Conservation (phyloP, 768 basidiomycete species). For the Suillus hirtellus region DNA sequence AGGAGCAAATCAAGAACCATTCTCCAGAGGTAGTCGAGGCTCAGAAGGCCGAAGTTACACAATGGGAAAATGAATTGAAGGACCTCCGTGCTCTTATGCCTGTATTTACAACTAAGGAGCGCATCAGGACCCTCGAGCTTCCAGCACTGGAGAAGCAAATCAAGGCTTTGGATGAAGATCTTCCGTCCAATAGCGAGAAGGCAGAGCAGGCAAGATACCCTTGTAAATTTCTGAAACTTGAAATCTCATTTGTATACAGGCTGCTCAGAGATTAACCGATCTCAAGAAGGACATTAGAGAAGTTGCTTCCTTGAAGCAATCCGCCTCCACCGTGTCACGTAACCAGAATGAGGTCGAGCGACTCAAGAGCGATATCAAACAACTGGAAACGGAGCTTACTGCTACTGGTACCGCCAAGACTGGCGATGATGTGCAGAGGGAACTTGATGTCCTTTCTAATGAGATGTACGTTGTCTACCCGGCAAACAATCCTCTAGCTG, state of each 20-base stretch:
- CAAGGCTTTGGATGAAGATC: slow-evolving; percentile 51
- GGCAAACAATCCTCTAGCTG: background rate
- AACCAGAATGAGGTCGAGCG: slow-evolving; percentile 59
- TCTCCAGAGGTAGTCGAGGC: slow-evolving; percentile 46
- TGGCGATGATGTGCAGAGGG: slow-evolving; percentile 79
- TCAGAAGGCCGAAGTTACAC: slow-evolving; percentile 46
- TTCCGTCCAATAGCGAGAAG: slow-evolving; percentile 49
- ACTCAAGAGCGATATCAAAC: slow-evolving; percentile 59
- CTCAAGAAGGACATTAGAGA: slow-evolving; percentile 64
- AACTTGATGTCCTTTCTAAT: slow-evolving; percentile 62
- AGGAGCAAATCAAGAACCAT: slow-evolving; percentile 57
- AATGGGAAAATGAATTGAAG: slow-evolving; percentile 62
- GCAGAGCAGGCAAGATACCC: slow-evolving; percentile 60
- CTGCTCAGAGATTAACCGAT: slow-evolving; percentile 48
- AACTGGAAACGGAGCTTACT: slow-evolving; percentile 68
- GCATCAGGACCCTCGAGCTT: slow-evolving; percentile 61
- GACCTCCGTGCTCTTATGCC: slow-evolving; percentile 62
- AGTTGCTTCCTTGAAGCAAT: slow-evolving; percentile 57
- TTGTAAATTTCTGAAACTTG: slow-evolving; percentile 8
- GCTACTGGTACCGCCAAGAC: slow-evolving; percentile 79
- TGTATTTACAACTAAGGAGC: slow-evolving; percentile 50
- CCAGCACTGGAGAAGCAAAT: slow-evolving; percentile 66
- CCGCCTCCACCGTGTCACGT: slow-evolving; percentile 57
- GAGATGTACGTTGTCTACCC: slow-evolving; percentile 58
- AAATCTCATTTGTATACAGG: slow-evolving; percentile 36